Evolutionary conservation across 495 filamentous ascomycete species (phyloP).

Genomic region (Amphirosellinia nigrospora): DNA sequence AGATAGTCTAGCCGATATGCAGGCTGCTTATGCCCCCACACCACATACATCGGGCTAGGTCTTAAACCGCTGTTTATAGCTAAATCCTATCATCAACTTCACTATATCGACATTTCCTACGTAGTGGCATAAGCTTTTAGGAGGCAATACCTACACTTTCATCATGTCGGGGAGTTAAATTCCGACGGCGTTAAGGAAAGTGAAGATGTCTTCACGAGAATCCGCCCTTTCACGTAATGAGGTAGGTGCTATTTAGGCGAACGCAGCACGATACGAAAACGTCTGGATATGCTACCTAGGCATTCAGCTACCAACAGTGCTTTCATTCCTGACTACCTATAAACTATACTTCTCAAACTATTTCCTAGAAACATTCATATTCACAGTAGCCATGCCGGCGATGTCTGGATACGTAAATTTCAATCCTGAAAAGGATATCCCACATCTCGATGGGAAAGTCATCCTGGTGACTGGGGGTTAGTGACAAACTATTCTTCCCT

Average conservation of each 20-base stretch:
- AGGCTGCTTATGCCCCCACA: conserved; percentile 38
- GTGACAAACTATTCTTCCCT: conserved; percentile 1
- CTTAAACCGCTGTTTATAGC: neutral
- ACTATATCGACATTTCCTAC: too few relatives aligned
- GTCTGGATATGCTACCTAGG: too few relatives aligned
- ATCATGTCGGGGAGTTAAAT: neutral
- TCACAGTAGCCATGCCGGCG: neutral
- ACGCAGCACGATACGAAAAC: neutral
- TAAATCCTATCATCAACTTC: neutral
- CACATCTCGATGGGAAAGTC: conserved; percentile 61
- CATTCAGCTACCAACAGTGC: too few relatives aligned
- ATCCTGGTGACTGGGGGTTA: conserved; percentile 68
- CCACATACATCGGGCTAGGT: neutral
- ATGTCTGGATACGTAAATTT: conserved; percentile 40
- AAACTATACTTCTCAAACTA: too few relatives aligned
- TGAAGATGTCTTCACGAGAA: neutral
- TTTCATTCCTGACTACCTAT: too few relatives aligned
- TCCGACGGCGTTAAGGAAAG: neutral
- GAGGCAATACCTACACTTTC: too few relatives aligned
- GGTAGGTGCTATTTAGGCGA: neutral
- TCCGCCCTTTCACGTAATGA: neutral
- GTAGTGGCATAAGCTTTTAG: too few relatives aligned
- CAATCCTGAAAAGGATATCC: conserved; percentile 62
- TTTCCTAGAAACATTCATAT: too few relatives aligned
- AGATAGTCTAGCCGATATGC: conserved; percentile 26